Percentiles rank a stretch among this genome's conserved stretches.
Evolutionary conservation across 2,329 filamentous ascomycete species (phyloP).

Genomic region (Penicillium sclerotiorum): DNA sequence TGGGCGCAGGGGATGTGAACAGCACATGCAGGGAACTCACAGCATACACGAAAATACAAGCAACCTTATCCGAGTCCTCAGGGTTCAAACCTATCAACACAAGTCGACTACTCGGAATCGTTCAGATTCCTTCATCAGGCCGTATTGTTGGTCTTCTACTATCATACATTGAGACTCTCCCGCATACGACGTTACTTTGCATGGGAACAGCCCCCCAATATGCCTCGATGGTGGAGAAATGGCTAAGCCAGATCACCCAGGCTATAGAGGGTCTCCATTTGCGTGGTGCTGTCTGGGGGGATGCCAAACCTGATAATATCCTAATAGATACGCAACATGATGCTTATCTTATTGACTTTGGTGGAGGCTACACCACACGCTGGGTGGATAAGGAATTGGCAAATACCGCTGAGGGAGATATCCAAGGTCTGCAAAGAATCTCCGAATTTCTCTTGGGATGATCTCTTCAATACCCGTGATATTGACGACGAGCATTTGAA

Average conservation of each 20-base stretch:
- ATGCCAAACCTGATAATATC: not conserved
- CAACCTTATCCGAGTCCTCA: not conserved
- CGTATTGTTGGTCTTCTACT: slow-evolving; percentile 3
- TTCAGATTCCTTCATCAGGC: slow-evolving; percentile 1
- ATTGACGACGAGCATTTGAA: too few species aligned
- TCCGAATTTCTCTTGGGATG: slow-evolving; percentile 1
- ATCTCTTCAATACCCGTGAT: not conserved
- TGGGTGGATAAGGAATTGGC: slow-evolving; percentile 2
- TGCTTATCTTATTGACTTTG: slow-evolving; percentile 1
- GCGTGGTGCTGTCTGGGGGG: slow-evolving; percentile 2
- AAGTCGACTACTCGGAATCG: not conserved
- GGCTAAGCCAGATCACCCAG: not conserved
- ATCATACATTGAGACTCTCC: slow-evolving; percentile 3
- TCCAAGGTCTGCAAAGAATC: slow-evolving; percentile 3
- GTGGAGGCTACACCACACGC: not conserved
- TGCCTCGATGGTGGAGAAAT: slow-evolving; percentile 1
- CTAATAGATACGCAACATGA: not conserved
- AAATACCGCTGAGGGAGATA: not conserved
- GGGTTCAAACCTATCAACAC: not conserved
- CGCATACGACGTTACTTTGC: not conserved
- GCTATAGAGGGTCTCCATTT: slow-evolving; percentile 3
- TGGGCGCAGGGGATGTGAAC: not conserved
- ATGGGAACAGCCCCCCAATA: slow-evolving; percentile 1
- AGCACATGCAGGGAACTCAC: not conserved
- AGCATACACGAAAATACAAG: not conserved